Evolutionary conservation across 2,329 filamentous ascomycete genomes (phyloP).

Genomic region (Colletotrichum gloeosporioides): DNA sequence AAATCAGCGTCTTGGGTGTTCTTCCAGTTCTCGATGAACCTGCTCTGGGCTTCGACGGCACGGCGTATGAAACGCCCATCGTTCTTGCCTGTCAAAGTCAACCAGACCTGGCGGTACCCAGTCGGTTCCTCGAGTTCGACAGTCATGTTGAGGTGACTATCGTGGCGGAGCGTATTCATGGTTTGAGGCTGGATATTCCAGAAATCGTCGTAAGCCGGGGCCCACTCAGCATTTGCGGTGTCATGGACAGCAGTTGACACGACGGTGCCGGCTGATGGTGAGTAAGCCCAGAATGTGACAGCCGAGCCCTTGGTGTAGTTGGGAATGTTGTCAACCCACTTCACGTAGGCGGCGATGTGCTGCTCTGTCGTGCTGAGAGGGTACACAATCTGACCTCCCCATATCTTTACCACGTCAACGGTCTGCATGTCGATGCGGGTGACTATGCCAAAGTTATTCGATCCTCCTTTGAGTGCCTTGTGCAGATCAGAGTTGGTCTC

Average conservation of each 20-base stretch:
- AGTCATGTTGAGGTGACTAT: conserved; percentile 6
- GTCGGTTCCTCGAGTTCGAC: conserved; percentile 8
- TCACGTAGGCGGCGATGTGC: neutral
- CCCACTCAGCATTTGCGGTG: neutral
- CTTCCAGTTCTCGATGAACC: neutral
- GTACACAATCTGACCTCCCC: conserved; percentile 11
- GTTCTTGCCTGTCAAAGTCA: neutral
- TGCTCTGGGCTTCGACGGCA: neutral
- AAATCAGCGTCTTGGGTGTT: neutral
- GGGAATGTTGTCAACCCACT: conserved; percentile 2
- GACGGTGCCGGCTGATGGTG: neutral
- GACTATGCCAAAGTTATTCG: conserved; percentile 51
- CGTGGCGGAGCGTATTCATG: neutral
- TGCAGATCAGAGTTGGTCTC: conserved; percentile 46
- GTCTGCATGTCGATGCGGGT: conserved; percentile 33
- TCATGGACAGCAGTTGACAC: neutral
- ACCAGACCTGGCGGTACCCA: neutral
- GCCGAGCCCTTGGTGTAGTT: conserved; percentile 12
- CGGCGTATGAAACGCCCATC: neutral
- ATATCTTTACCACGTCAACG: neutral
- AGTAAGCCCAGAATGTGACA: neutral
- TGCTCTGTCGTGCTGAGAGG: neutral
- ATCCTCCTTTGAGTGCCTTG: conserved; percentile 52
- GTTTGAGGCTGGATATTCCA: neutral
- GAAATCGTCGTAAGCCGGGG: neutral